Conservation (phyloP, 176 grass and related monocot species). For the Areca catechu region DNA sequence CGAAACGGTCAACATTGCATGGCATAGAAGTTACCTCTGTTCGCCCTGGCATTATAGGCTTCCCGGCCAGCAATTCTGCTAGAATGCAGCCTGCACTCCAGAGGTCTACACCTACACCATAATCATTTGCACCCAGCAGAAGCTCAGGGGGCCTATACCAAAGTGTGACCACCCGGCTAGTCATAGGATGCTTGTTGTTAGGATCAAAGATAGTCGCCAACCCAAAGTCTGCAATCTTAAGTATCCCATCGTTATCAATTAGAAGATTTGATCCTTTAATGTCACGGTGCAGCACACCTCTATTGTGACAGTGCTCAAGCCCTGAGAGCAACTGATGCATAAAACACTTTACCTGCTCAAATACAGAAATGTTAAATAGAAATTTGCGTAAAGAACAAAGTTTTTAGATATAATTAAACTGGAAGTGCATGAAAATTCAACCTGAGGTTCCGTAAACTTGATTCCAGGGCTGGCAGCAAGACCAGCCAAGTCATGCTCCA, state of each 20-base stretch:
- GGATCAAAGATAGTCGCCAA: conserved; percentile 18
- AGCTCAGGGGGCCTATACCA: conserved; percentile 19
- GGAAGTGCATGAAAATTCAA: background rate
- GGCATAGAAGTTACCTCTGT: conserved; percentile 7
- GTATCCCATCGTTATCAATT: conserved; percentile 7
- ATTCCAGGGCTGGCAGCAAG: conserved; percentile 11
- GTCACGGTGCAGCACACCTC: conserved; percentile 11
- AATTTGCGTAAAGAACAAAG: background rate
- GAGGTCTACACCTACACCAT: conserved; percentile 7
- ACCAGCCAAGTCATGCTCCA: conserved; percentile 20
- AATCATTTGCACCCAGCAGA: conserved; percentile 16
- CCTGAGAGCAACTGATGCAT: conserved; percentile 15
- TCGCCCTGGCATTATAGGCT: conserved; percentile 18
- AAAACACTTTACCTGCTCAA: conserved; percentile 16
- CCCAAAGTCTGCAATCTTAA: conserved; percentile 22
- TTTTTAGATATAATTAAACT: background rate
- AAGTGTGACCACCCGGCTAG: conserved; percentile 16
- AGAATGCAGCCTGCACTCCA: conserved; percentile 21
- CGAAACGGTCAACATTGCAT: background rate
- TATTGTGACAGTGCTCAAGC: conserved; percentile 20
- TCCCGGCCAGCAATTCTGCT: conserved; percentile 8
- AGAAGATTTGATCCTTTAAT: conserved; percentile 22
- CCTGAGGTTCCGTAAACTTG: conserved; percentile 16
- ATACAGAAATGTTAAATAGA: background rate
- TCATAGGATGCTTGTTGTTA: conserved; percentile 18